Percentiles rank a stretch among this genome's conserved stretches.
Conservation (phyloP, 257 asterid genomes). For the Penstemon eatonii region DNA sequence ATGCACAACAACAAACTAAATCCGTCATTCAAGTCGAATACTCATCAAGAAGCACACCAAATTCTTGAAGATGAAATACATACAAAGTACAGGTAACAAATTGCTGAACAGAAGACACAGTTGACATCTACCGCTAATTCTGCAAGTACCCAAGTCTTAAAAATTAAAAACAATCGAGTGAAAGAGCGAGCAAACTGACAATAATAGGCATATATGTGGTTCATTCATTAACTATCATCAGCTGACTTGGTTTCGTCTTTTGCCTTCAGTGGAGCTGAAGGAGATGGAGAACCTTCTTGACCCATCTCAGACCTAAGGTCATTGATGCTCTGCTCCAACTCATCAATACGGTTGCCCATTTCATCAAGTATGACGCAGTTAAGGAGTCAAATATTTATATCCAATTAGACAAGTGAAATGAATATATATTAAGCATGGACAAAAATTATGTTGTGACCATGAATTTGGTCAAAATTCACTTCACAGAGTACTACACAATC, state of each 20-base stretch:
- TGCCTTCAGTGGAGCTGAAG: constrained; percentile 39
- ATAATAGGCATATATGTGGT: constrained; percentile 8
- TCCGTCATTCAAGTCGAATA: not conserved
- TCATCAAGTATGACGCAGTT: constrained; percentile 70
- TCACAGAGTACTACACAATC: not conserved
- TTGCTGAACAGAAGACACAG: not conserved
- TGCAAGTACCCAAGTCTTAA: no score
- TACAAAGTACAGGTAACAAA: constrained; percentile 8
- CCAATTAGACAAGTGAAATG: not conserved
- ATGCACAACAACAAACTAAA: no score
- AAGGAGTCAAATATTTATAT: constrained; percentile 38
- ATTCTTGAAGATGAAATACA: not conserved
- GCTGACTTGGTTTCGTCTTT: constrained; percentile 55
- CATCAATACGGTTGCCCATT: constrained; percentile 88
- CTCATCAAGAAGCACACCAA: not conserved
- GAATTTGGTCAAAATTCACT: not conserved
- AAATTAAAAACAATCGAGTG: not conserved
- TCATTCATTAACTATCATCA: constrained; percentile 45
- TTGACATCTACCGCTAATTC: no score
- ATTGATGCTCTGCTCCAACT: constrained; percentile 85
- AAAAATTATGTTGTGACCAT: not conserved
- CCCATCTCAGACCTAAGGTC: constrained; percentile 89
- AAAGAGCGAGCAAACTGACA: constrained; percentile 7
- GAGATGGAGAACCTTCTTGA: constrained; percentile 83
- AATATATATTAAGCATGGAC: not conserved